These are phyloP conservation scores for Cryptosporidium canis DNA, from an alignment of 169 alveolate genomes.

Conservation along the genomic window DNA sequence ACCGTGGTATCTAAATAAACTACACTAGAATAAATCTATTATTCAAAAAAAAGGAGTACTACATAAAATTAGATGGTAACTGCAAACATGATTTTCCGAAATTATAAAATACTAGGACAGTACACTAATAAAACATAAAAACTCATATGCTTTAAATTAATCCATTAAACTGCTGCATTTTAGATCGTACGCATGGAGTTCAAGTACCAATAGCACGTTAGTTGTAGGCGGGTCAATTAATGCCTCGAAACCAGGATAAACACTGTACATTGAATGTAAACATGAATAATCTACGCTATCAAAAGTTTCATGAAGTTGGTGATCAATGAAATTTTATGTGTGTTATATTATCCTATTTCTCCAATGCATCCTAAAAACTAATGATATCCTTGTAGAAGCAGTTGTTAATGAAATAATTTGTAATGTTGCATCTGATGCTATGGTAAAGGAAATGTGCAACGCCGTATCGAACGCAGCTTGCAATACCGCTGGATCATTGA, in stretches of 20 bases:
- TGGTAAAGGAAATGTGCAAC: neutral
- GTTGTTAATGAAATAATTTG: neutral
- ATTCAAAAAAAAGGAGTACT: no score
- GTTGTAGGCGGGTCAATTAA: neutral
- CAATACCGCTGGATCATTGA: slow-evolving; percentile 3
- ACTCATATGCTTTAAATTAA: no score
- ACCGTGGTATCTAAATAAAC: no score
- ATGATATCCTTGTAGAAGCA: neutral
- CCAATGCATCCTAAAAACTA: neutral
- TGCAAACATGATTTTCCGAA: no score
- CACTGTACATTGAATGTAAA: neutral
- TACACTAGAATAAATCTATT: no score
- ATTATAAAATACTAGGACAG: no score
- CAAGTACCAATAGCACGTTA: neutral
- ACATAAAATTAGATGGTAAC: no score
- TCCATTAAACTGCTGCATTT: no score
- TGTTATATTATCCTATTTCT: neutral
- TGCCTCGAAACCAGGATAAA: neutral
- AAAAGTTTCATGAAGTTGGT: neutral
- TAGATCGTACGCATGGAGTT: no score
- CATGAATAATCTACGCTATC: neutral
- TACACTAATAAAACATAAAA: no score
- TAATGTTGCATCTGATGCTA: neutral
- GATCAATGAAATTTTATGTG: neutral
- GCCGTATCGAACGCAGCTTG: slow-evolving; percentile 46